These are phyloP conservation scores for Schoenoplectus triqueter DNA, from an alignment of 202 grass and related monocot genomes.

Conservation along the genomic window DNA sequence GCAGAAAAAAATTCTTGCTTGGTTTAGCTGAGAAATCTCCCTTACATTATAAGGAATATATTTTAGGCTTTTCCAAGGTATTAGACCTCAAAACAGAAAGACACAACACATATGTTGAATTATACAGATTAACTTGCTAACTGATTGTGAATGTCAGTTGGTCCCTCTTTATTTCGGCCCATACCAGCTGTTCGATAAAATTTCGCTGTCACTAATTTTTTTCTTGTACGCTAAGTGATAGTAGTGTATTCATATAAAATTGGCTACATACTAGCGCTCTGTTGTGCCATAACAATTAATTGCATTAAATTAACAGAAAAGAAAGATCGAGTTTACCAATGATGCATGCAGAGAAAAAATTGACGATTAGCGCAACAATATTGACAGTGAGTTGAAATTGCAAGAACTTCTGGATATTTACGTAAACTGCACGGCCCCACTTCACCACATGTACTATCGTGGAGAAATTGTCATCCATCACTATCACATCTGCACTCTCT, in stretches of 20 bases:
- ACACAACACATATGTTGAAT: too few relatives aligned
- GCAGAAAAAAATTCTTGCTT: background rate
- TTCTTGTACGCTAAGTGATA: background rate
- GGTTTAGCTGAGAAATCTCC: background rate
- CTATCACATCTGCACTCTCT: conserved; percentile 83
- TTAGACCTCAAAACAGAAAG: background rate
- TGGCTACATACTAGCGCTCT: background rate
- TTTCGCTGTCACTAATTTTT: background rate
- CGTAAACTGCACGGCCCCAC: conserved; percentile 90
- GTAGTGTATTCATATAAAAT: background rate
- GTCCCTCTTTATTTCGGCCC: background rate
- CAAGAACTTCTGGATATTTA: conserved; percentile 99
- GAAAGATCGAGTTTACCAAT: conserved; percentile 52
- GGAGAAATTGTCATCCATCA: conserved; percentile 89
- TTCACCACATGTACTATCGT: conserved; percentile 80
- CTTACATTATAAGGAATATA: background rate
- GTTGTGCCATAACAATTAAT: conserved; percentile 30
- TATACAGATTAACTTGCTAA: too few relatives aligned
- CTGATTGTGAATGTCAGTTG: background rate
- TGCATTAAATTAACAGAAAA: conserved; percentile 9
- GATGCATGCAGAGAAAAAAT: conserved; percentile 86
- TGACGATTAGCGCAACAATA: conserved; percentile 88
- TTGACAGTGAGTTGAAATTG: conserved; percentile 98
- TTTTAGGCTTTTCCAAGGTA: too few relatives aligned
- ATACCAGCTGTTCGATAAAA: background rate